Evolutionary conservation across 1,284 basidiomycete genomes (phyloP), one percentile per base, ranked within the genome.

Genomic region (Bjerkandera adusta): DNA sequence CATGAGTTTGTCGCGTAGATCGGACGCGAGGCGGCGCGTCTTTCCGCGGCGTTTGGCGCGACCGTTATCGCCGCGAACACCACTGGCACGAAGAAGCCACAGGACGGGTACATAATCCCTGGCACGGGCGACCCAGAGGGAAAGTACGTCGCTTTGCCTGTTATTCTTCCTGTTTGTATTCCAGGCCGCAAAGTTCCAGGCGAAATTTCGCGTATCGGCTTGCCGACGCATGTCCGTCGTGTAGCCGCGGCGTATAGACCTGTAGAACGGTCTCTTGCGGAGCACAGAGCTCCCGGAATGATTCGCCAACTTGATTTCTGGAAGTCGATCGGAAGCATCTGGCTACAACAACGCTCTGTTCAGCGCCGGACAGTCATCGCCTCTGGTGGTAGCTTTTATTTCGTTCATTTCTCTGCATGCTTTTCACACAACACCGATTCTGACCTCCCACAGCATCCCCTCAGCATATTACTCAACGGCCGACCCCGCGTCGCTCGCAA

Each of bases 81-180:
- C 13, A 24, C 39, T 3, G 49, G 49, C n/a, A 16, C 4, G 29
- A 38, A 39, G 21, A 43, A 30, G 24, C 33, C 49, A 24, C 44
- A 42, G 34, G 45, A 43, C 15, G 49, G 49, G 15, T 50, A 43
- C 27, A 43, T 50, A 18, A 29, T 50, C 13, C 49, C 49, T 5
- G 45, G 49, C 15, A 45, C 43, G 2, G 49, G 49, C 15, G 49
- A 50, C 35, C 49, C 49, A 7, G 45, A 46, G 18, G 49, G 49
- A 4, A 43, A 34, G 47, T 47, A 5, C 36, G 29, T n/a, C n/a
- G n/a, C n/a, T n/a, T n/a, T 32, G 21, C 13, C 6, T n/a, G n/a
- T n/a, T n/a, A n/a, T n/a, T n/a, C n/a, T n/a, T n/a, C n/a, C n/a
- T n/a, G n/a, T n/a, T n/a, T n/a, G n/a, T n/a, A n/a, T n/a, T n/a